Base-by-base conservation (phyloP, 768 basidiomycete species). In the Sporobolomyces pararoseus region DNA sequence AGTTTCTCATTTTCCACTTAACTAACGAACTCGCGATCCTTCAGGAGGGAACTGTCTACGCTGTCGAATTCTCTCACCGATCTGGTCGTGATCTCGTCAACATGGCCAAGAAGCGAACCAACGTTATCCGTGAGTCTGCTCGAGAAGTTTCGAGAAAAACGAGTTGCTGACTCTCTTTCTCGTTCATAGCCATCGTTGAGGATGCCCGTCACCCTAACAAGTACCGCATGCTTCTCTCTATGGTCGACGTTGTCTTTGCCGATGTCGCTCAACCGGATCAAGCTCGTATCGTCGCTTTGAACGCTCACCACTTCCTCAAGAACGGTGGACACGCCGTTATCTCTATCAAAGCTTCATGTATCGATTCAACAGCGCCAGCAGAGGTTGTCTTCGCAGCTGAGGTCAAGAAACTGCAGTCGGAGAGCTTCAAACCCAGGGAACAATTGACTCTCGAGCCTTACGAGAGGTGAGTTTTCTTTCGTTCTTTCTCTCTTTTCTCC, bases 41-140 rank as follows among this genome's bases (percentile, higher is more conserved):
- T 42, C 73, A 93, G 90, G 92, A 96, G 73, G 96, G 96, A 63
- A 85, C 90, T 68, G 96, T 98, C 13, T 98, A 99, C 79, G 96
- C 96, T 25, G 96, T 99, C 37, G 96, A 99, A 81, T 98, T 99
- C 82, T 98, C 96, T 3, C 84, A 88, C 75, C 86, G 96, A 77
- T 95, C 93, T 63, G 96, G 96, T 42, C 90, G 96, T 81, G 96
- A 99, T 82, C 82, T 98, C 71, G 96, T 99, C 76, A 90, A 89
- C 82, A 99, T 98, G 96, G 95, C 96, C 39, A 97, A 98, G 83
- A 97, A 96, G 82, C 85, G 96, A 68, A 98, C 96, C 74, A 99
- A 98, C 80, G 92, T 98, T 74, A 95, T 98, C 77, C 96, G 92
- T 95, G 81, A 67, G 89, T 84, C n/a, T 37, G 53, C 54, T 58